These are phyloP conservation scores for Jaltomata sinuosa DNA, from an alignment of 257 asterid genomes.

Conservation along the genomic window DNA sequence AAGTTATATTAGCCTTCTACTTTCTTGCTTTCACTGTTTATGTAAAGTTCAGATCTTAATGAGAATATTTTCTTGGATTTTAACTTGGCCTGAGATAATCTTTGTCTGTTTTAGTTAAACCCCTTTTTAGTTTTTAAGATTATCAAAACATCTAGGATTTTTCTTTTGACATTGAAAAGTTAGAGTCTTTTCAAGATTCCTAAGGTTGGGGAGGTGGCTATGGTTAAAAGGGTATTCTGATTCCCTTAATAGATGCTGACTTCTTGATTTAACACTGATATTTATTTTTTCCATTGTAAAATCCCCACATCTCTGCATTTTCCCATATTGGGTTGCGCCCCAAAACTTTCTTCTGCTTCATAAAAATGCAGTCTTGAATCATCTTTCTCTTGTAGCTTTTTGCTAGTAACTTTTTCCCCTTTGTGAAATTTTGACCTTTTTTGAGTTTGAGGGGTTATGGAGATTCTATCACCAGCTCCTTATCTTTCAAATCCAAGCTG, in stretches of 20 bases:
- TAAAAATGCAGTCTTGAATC: neutral
- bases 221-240: conserved; percentile 58
- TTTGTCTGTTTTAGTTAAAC: neutral
- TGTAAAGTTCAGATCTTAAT: conserved; percentile 31
- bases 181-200: conserved; percentile 55
- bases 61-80: neutral
- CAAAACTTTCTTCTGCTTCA: conserved; percentile 14
- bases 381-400: no score
- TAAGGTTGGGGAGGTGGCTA: conserved; percentile 45
- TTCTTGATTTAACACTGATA: conserved; percentile 46
- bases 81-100: conserved; percentile 2
- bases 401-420: neutral
- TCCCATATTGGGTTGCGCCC: conserved; percentile 3
- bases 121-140: neutral
- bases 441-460: conserved; percentile 58
- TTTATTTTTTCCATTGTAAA: conserved; percentile 34
- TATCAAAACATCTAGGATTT: conserved; percentile 18
- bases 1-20: neutral
- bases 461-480: conserved; percentile 64
- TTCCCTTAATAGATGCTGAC: conserved; percentile 44
- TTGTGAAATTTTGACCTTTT: neutral
- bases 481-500: conserved; percentile 44
- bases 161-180: conserved; percentile 29
- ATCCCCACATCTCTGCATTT: conserved; percentile 31
- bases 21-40: neutral